Percentiles rank a stretch among this genome's conserved stretches.
Evolutionary conservation across 2,329 filamentous ascomycete species (phyloP).

Genomic region (Cercospora citrullina): DNA sequence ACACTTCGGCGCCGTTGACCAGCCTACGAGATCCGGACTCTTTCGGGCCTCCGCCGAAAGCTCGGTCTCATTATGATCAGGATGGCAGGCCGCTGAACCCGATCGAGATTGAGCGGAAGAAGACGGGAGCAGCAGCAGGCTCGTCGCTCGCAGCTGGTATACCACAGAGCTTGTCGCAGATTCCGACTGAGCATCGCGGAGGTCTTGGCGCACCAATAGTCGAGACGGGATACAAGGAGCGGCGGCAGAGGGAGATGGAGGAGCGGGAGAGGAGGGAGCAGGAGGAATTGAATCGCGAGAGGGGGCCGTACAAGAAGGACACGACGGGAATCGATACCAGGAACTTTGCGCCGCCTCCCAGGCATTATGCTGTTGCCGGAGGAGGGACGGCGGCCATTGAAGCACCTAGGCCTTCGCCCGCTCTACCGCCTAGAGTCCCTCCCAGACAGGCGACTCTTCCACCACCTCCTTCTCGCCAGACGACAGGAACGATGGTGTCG

Average conservation of each 20-base stretch:
- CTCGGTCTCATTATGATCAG: constrained; percentile 51
- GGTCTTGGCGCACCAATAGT: constrained; percentile 48
- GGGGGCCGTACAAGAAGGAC: constrained; percentile 66
- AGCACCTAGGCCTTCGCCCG: constrained; percentile 21
- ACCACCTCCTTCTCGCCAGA: constrained; percentile 9
- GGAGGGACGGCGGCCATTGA: constrained; percentile 20
- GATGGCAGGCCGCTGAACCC: constrained; percentile 37
- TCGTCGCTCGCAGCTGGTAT: constrained; percentile 32
- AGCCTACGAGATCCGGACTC: constrained; percentile 68
- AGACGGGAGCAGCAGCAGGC: constrained; percentile 36
- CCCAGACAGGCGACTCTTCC: constrained; percentile 29
- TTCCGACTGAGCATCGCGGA: constrained; percentile 22
- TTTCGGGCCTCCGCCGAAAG: constrained; percentile 80
- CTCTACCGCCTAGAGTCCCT: constrained; percentile 31
- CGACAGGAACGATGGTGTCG: constrained; percentile 5
- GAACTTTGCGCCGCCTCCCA: constrained; percentile 69
- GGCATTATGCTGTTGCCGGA: constrained; percentile 30
- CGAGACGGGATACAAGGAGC: constrained; percentile 32
- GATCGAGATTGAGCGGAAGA: constrained; percentile 7
- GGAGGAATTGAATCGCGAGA: constrained; percentile 43
- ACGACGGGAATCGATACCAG: constrained; percentile 70
- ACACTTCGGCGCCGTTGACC: constrained; percentile 64
- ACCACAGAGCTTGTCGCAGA: constrained; percentile 7
- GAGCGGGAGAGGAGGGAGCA: constrained; percentile 37
- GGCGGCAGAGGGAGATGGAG: constrained; percentile 32